Percentiles rank a stretch among this genome's conserved stretches.
phyloP scores from a whole-genome alignment of 2,329 filamentous ascomycete genomes.

The Diaporthe humulicola region DNA sequence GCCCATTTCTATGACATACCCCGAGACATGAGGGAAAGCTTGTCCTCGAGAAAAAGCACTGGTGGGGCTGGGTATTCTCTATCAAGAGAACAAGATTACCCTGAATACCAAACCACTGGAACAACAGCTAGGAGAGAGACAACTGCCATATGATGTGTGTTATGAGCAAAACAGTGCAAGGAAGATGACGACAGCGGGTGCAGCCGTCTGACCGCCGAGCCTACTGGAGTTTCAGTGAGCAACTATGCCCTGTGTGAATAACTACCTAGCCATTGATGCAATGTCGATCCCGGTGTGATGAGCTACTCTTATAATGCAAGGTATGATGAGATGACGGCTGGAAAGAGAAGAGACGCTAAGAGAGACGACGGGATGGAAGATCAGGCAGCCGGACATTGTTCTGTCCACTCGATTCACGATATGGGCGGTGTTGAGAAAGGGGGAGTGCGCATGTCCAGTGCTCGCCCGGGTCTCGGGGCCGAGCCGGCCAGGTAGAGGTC shows the following conservation, averaged over 20 bases:
- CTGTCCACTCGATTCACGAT: too few species aligned
- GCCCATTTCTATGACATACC: background rate
- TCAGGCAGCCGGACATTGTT: background rate
- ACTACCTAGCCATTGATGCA: slow-evolving; percentile 20
- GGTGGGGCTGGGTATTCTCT: background rate
- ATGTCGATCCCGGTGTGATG: slow-evolving; percentile 30
- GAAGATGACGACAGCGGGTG: slow-evolving; percentile 27
- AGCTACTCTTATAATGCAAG: slow-evolving; percentile 9
- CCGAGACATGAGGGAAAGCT: background rate
- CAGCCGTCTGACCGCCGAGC: slow-evolving; percentile 28
- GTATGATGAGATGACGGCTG: background rate
- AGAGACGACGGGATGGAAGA: background rate
- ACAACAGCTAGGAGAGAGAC: background rate
- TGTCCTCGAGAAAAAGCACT: background rate
- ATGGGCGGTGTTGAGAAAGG: background rate
- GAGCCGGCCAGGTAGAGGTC: background rate
- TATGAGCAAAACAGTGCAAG: slow-evolving; percentile 5
- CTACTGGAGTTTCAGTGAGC: slow-evolving; percentile 11
- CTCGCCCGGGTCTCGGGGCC: slow-evolving; percentile 10
- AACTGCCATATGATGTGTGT: background rate
- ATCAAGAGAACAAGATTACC: background rate
- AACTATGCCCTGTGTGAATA: slow-evolving; percentile 17
- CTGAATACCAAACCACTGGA: background rate
- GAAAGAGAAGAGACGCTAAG: background rate
- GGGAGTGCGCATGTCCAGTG: background rate